Base-by-base conservation (phyloP, 108 stramenopile species). In the Cyclotella cryptica region DNA sequence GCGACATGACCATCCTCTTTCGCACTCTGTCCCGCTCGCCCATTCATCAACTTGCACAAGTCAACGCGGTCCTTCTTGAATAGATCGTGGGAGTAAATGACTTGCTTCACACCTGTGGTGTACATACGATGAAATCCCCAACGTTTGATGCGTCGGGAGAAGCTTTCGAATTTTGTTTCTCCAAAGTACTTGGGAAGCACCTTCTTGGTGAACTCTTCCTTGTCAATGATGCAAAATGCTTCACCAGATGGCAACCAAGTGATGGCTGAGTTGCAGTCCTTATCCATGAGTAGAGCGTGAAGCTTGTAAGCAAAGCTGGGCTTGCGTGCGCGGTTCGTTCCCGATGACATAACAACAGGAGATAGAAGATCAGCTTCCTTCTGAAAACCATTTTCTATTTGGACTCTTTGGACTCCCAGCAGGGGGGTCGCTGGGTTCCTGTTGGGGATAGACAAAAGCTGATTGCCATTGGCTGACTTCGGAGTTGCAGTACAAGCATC, bases 241-340 rank as follows among this genome's bases (percentile, higher is more conserved):
- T 51, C 69, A 14, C 84, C 84, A 64, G 84, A 84, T 19, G 88
- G 85, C 44, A 88, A 69, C 78, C 84, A 88, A 6, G 67, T 54
- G 54, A 86, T 44, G 39, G 81, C 51, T 18, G 74, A 41, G 29
- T 26, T 30, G 28, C 51, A 51, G 13, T 72, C 62, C 3, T 69
- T 60, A 57, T 80, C 69, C 30, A 75, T 46, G 2, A 88, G 62
- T 24, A 35, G 2, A 35, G 35, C 35, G 35, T 35, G 35, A 35
- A 35, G 35, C 35, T 35, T 35, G 6, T 35, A 35, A 6, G 35
- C 35, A 35, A 35, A 35, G 35, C 35, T 35, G 35, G 35, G 35
- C 4, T 35, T 35, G 35, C 6, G 35, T 35, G 4, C 6, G 35
- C 35, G 35, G 35, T 35, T 35, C 6, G 35, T 35, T 6, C 35